Conservation (phyloP, 495 filamentous ascomycete genomes). For the Aspergillus avenaceus region DNA sequence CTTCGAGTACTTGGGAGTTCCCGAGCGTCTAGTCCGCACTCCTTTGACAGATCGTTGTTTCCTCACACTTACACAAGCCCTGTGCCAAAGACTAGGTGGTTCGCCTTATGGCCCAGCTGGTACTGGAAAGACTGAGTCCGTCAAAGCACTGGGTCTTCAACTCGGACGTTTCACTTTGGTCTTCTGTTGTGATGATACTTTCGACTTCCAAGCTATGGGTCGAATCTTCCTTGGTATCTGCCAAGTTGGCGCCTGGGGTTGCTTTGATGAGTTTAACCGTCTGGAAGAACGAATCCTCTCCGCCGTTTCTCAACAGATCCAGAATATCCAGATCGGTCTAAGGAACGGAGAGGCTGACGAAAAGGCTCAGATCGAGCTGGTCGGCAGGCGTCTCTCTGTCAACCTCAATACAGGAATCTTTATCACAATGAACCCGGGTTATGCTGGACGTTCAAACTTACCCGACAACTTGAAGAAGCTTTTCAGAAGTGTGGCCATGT, state of each 20-base stretch:
- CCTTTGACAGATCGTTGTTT: constrained; percentile 97
- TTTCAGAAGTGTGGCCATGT: constrained; percentile 99
- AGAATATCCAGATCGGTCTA: constrained; percentile 96
- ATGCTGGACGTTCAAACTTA: constrained; percentile 94
- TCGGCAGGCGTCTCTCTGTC: constrained; percentile 81
- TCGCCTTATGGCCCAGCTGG: constrained; percentile 97
- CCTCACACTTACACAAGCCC: constrained; percentile 91
- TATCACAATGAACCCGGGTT: constrained; percentile 99
- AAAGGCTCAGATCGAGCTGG: constrained; percentile 84
- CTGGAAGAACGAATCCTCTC: constrained; percentile 95
- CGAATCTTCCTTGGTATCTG: constrained; percentile 99
- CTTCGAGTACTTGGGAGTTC: constrained; percentile 95
- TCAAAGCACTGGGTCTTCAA: constrained; percentile 94
- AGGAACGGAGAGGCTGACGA: constrained; percentile 73
- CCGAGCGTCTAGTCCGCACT: constrained; percentile 91
- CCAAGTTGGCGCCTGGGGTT: constrained; percentile 98
- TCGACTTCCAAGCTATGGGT: constrained; percentile 99
- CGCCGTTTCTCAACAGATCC: constrained; percentile 96
- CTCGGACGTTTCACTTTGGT: constrained; percentile 96
- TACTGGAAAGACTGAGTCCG: constrained; percentile 99
- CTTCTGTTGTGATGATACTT: constrained; percentile 98
- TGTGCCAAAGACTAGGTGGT: constrained; percentile 90
- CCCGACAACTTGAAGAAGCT: constrained; percentile 99
- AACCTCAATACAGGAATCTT: constrained; percentile 95
- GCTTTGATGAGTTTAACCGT: constrained; percentile 99